Base-by-base conservation (phyloP, 441 rosid genomes). In the Populus hybrid region DNA sequence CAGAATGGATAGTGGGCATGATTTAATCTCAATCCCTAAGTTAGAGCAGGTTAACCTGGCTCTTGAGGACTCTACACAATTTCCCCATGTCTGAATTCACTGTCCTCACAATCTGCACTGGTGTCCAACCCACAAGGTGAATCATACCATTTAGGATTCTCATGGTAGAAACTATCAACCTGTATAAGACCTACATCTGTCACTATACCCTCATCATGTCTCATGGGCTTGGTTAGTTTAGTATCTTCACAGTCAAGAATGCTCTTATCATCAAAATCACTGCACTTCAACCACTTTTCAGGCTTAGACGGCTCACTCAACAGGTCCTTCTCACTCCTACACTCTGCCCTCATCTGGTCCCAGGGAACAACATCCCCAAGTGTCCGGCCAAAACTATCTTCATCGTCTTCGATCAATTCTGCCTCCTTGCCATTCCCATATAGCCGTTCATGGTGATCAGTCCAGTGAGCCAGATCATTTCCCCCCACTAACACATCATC, bases 91-190 rank as follows among this genome's bases (percentile, higher is more conserved):
- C 92, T 83, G 89, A 91, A 94, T 82, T 88, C 95, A 87, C 84
- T 84, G 79, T 92, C 97, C 81, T 90, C 97, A 74, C 94, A 91
- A 79, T 95, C 98, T 14, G 92, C 86, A 83, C 89, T 80, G 68
- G 95, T 82, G 86, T 93, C 99, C 85, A 95, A 84, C 64, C 90
- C 97, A 80, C 98, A 91, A 79, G 99, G 99, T 85, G 97, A 92
- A 84, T 95, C 99, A 77, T 90, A 95, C 98, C 98, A 95, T 76
- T 95, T 95, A 23, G 94, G 78, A 83, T 90, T 92, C 56, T 95
- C 99, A 77, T 90, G 99, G 83, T 94, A 95, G 87, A 95, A 95
- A 90, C 98, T 90, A 82, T 95, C 97, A 26, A 94, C 99, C 80
- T 93, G 99, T 84, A 95, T 87, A 83, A 93, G 93, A 84, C 97